phyloP scores from a whole-genome alignment of 1,284 basidiomycete species.

The Leucoagaricus sp. region DNA sequence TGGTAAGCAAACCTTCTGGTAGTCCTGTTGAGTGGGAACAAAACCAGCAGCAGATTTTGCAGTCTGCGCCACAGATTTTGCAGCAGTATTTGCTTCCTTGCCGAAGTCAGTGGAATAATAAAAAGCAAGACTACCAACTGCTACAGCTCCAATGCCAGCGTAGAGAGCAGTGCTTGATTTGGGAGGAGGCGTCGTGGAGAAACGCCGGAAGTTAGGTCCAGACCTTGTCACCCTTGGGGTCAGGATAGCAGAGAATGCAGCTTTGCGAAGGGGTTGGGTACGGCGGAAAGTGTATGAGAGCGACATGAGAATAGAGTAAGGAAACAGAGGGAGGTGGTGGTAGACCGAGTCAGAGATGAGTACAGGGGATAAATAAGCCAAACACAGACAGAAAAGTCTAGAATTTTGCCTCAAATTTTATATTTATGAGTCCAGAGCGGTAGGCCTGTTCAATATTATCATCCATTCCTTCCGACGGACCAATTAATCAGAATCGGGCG shows the following conservation, averaged over 20 bases:
- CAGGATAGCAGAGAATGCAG: conserved; percentile 20
- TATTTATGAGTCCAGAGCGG: neutral
- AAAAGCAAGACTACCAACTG: conserved; percentile 53
- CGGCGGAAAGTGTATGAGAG: no score
- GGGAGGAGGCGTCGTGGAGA: conserved; percentile 53
- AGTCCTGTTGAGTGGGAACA: conserved; percentile 75
- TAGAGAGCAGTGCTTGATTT: conserved; percentile 55
- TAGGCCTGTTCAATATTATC: neutral
- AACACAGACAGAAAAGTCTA: neutral
- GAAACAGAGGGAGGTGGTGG: conserved; percentile 32
- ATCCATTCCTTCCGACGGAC: neutral
- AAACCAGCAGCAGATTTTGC: conserved; percentile 67
- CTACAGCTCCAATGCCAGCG: conserved; percentile 54
- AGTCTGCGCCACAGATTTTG: conserved; percentile 59
- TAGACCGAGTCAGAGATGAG: neutral
- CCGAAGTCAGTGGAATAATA: conserved; percentile 55
- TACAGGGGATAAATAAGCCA: neutral
- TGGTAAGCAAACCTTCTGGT: conserved; percentile 66
- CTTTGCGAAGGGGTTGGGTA: conserved; percentile 23
- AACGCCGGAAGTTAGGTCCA: conserved; percentile 41
- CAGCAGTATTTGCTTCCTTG: conserved; percentile 50
- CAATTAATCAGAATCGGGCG: neutral
- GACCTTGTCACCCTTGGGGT: conserved; percentile 18
- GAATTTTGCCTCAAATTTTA: neutral
- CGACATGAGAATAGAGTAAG: no score